These are phyloP conservation scores for Macrophomina phaseolina DNA, from an alignment of 2,329 filamentous ascomycete genomes.

Conservation along the genomic window DNA sequence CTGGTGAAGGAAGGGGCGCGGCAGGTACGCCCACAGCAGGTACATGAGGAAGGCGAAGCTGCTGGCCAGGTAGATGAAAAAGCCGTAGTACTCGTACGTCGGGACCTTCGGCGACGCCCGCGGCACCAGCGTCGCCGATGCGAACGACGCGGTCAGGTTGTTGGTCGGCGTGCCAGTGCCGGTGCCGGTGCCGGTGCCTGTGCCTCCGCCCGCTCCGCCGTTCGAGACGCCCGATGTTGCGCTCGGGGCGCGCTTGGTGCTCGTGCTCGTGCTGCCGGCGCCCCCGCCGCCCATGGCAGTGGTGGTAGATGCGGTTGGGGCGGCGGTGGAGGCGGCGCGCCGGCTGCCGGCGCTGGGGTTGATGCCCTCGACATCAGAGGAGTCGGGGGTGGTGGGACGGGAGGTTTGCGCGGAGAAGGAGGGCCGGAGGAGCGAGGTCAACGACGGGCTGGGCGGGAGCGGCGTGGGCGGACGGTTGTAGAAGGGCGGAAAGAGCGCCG, in stretches of 20 bases:
- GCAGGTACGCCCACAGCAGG: constrained; percentile 85
- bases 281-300: no score
- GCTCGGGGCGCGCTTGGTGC: constrained; percentile 20
- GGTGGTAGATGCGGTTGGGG: background rate
- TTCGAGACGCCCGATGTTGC: constrained; percentile 20
- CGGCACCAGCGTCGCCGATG: constrained; percentile 71
- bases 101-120: constrained; percentile 90
- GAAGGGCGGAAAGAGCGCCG: constrained; percentile 76
- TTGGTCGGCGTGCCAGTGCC: constrained; percentile 50
- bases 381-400: constrained; percentile 83
- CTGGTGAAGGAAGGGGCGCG: constrained; percentile 87
- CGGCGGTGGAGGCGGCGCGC: constrained; percentile 39
- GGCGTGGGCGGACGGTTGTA: constrained; percentile 97
- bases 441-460: constrained; percentile 85
- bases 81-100: constrained; percentile 99
- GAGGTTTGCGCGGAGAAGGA: constrained; percentile 67
- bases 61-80: constrained; percentile 92
- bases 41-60: constrained; percentile 78
- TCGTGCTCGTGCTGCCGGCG: background rate
- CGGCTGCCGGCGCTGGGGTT: constrained; percentile 35
- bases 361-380: constrained; percentile 75
- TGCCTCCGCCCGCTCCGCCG: constrained; percentile 30
- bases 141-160: constrained; percentile 64
- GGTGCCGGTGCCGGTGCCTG: no score
- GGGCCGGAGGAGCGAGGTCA: constrained; percentile 86